Evolutionary conservation across 176 grass and related monocot species (phyloP), one percentile per base, ranked within the genome.

Genomic region (Luzula sylvatica): DNA sequence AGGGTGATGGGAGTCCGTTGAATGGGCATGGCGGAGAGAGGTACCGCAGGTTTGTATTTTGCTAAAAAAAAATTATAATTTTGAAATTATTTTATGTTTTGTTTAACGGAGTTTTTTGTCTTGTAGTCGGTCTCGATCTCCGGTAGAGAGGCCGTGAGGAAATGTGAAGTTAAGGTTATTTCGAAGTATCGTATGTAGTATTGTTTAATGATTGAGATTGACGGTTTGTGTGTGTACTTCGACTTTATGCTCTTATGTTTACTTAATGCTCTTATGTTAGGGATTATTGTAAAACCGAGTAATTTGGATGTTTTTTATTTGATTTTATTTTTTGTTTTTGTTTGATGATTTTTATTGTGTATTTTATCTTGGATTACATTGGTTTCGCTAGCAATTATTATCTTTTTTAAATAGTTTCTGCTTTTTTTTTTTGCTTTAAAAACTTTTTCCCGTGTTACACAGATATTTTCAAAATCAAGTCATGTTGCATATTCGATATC

Each of bases 81-180:
- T 47, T 7, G 2, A 48, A 12, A 20, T 1, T 26, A 46, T 63
- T 11, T 4, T 2, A 21, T 12, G 5, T 11, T 11, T 35, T 39
- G 12, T 2, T 29, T 63, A 46, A 40, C 18, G 8, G 29, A 27
- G 1, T 48, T 21, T 64, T 26, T 46, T 48, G 8, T 62, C 20
- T 47, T 50, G 42, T 18, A 64, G 60, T 11, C 11, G 21, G 1
- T 47, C 60, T 46, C 60, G 23, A 0, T 64, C 60, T 64, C 60
- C 60, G 11, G 60, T 47, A 64, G 60, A 64, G 20, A 9, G 23
- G 25, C 23, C 60, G 13, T 64, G 16, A 64, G 5, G 30, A 11
- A 21, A 22, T 35, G 1, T 4, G 25, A 64, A 48, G 8, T 48
- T 11, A 16, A n/a, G 23, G 26, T 4, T 19, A 27, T 44, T 13